phyloP scores from a whole-genome alignment of 1,284 basidiomycete genomes.

The Apiotrichum domesticum region DNA sequence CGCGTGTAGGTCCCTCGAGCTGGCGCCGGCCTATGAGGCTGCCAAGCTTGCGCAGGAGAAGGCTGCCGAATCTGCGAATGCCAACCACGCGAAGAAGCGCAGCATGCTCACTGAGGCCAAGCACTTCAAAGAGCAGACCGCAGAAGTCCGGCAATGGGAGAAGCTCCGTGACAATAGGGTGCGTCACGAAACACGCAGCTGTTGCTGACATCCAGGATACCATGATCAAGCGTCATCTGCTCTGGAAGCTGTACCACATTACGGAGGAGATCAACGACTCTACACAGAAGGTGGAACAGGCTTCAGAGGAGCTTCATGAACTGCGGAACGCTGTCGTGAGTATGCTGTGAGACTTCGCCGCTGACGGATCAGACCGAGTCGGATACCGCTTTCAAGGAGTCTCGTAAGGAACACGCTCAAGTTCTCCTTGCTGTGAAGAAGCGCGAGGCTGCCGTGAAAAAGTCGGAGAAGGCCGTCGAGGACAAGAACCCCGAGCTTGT shows the following conservation, averaged over 20 bases:
- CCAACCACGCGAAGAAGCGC: constrained; percentile 86
- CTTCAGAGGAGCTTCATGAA: constrained; percentile 63
- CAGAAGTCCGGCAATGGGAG: constrained; percentile 85
- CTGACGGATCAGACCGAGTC: constrained; percentile 38
- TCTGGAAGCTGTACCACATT: constrained; percentile 89
- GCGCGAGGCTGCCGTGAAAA: constrained; percentile 70
- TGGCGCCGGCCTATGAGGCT: constrained; percentile 80
- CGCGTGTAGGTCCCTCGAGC: constrained; percentile 61
- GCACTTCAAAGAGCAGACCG: constrained; percentile 95
- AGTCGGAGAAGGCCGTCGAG: constrained; percentile 75
- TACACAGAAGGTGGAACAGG: constrained; percentile 61
- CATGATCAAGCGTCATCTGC: constrained; percentile 69
- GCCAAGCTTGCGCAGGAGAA: constrained; percentile 80
- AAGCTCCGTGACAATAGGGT: constrained; percentile 66
- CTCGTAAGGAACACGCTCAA: constrained; percentile 72
- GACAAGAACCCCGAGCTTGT: constrained; percentile 78
- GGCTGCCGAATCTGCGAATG: constrained; percentile 86
- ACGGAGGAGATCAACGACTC: constrained; percentile 71
- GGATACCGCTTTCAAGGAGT: constrained; percentile 67
- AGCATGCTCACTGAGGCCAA: constrained; percentile 93
- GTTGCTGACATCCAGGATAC: constrained; percentile 56
- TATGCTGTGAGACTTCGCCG: not conserved
- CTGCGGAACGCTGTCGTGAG: constrained; percentile 61
- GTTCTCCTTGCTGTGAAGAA: constrained; percentile 66
- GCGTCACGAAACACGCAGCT: constrained; percentile 23